These are phyloP conservation scores for Trypanosoma boissoni DNA, from an alignment of 208 protist species.

Conservation along the genomic window DNA sequence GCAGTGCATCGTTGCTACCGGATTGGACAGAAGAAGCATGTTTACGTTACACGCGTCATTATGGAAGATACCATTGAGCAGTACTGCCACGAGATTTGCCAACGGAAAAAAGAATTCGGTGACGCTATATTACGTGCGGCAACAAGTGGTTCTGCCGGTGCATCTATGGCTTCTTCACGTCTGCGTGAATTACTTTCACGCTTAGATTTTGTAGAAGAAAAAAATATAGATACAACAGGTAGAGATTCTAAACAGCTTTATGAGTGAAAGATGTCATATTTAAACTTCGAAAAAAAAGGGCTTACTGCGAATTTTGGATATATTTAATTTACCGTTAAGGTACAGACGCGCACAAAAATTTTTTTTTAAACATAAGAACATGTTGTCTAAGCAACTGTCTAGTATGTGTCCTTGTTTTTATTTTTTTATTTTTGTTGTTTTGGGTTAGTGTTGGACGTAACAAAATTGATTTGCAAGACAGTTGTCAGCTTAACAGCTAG, in stretches of 20 bases:
- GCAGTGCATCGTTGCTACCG: slow-evolving; percentile 94
- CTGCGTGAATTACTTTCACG: slow-evolving; percentile 79
- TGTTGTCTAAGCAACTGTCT: background rate
- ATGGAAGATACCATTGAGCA: slow-evolving; percentile 93
- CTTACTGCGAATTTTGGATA: no score
- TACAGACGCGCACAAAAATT: no score
- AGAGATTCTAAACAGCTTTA: background rate
- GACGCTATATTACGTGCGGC: slow-evolving; percentile 82
- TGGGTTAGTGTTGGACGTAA: no score
- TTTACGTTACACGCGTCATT: slow-evolving; percentile 91
- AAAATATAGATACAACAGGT: slow-evolving; percentile 6
- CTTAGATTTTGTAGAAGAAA: slow-evolving; percentile 57
- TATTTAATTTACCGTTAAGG: no score
- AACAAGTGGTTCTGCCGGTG: slow-evolving; percentile 57
- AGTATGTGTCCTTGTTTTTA: slow-evolving; percentile 11
- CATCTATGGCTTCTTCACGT: slow-evolving; percentile 62
- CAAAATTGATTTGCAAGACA: no score
- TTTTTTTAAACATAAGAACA: background rate
- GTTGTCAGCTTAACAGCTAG: no score
- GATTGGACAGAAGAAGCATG: slow-evolving; percentile 93
- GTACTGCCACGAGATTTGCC: slow-evolving; percentile 91
- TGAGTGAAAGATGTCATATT: background rate
- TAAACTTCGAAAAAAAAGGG: slow-evolving; percentile 7
- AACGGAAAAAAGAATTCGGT: slow-evolving; percentile 91
- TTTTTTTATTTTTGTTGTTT: slow-evolving; percentile 1